Base-by-base conservation (phyloP, 371 early-diverging fungal species). In the Catenaria anguillulae region DNA sequence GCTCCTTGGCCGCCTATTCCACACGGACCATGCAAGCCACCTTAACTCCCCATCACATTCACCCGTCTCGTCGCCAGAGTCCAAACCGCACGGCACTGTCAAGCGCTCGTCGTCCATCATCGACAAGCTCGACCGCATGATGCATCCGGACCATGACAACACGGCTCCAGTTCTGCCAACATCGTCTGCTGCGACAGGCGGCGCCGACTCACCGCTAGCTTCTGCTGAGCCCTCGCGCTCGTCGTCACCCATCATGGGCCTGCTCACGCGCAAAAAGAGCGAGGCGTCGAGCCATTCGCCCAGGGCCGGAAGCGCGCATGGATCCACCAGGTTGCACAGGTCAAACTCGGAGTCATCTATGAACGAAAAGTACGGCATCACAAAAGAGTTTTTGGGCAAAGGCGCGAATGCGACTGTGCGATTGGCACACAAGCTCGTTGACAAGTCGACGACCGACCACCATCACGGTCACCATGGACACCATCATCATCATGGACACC, bases 351-450 rank as follows among this genome's bases (percentile, higher is more conserved):
- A 58, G 58, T n/a, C 58, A 26, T 36, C 58, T 8, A 2, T 58
- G 26, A 34, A 58, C 26, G 64, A 68, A 33, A 73, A 69, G 60
- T 73, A 70, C 35, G 73, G 73, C 43, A 66, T 67, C 40, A 52
- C 70, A 33, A 66, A 66, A 48, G 66, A 72, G 45, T 46, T 73
- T 60, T 55, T 73, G 35, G 74, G 74, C 52, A 70, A 68, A 66
- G 73, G 73, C 63, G 66, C 66, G 24, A 55, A 50, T 8, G 54
- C 55, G 15, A 60, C 67, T 55, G 55, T 62, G 26, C 45, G 60
- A 55, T 55, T 64, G 29, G 60, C 56, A 31, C 58, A 58, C 37
- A 50, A 63, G 42, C 64, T 65, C 33, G 8, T 31, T 1, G 10
- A 4, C 8, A 23, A 12, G 19, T n/a, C n/a, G n/a, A n/a, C n/a